Base-by-base conservation (phyloP, 2,329 filamentous ascomycete genomes). In the Aspergillus clavatus region DNA sequence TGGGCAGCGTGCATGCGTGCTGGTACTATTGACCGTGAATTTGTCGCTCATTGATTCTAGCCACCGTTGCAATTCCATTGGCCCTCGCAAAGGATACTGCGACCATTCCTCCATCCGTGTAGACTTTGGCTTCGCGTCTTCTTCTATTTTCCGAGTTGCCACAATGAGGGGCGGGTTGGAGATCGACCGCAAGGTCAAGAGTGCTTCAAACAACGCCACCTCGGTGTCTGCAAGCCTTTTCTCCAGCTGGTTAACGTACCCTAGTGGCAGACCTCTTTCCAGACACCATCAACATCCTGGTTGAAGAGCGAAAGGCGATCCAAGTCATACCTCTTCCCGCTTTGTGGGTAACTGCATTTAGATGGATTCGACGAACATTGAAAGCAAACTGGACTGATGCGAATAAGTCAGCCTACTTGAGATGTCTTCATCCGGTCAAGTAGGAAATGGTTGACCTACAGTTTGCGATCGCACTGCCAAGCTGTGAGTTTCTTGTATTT, bases 231-330 rank as follows among this genome's bases (percentile, higher is more conserved):
- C 49, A 5, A 72, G 60, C 1, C 70, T 63, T 2, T 62, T 59
- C 42, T 72, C 70, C 3, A 72, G 40, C 14, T 60, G 61, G 3
- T 61, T 68, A 4, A 72, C 63, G 33, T 71, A 72, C 0, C 70
- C 70, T 8, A 64, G 50, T 3, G 52, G 52, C 4, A 55, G 50
- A 19, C 52, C 52, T 14, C 52, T 54, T n/a, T 27, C 3, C 7
- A 8, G 6, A 14, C 14, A n/a, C n/a, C 7, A 28, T 41, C 11
- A 40, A 19, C 5, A 28, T 27, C 24, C 8, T n/a, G 1, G 16
- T 16, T 7, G 7, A 16, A 11, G 7, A 6, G 31, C 10, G 2
- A 18, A 42, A n/a, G 22, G n/a, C 5, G 16, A 2, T 11, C 7
- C 10, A 18, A 26, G 26, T 26, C 35, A 6, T 43, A 54, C 52